These are phyloP conservation scores for Pseudogymnoascus sp. DNA, from an alignment of 2,329 filamentous ascomycete genomes.

Conservation along the genomic window DNA sequence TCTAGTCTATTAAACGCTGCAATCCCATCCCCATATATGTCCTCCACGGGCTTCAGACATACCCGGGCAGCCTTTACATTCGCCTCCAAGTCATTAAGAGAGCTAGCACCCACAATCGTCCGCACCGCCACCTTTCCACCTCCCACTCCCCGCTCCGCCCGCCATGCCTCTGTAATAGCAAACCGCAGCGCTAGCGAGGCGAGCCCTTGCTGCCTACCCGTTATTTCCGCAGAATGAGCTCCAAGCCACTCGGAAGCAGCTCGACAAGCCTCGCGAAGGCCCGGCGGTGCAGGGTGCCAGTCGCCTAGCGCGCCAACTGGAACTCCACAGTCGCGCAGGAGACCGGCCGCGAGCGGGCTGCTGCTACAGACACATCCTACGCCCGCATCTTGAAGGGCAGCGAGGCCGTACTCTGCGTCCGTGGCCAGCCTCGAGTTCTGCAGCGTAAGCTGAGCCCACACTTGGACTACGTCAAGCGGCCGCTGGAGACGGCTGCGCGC, in stretches of 20 bases:
- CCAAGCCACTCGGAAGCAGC: slow-evolving; percentile 28
- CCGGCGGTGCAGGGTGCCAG: slow-evolving; percentile 77
- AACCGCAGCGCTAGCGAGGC: slow-evolving; percentile 30
- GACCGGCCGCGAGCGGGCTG: slow-evolving; percentile 85
- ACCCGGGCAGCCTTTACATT: no score
- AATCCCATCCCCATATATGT: no score
- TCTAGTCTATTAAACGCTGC: no score
- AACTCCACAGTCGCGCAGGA: slow-evolving; percentile 71
- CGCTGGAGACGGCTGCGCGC: slow-evolving; percentile 69
- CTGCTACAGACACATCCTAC: slow-evolving; percentile 83
- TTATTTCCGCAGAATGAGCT: slow-evolving; percentile 20
- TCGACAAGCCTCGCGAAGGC: slow-evolving; percentile 57
- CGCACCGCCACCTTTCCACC: no score
- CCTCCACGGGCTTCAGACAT: no score
- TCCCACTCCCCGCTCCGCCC: no score
- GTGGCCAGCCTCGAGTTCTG: slow-evolving; percentile 64
- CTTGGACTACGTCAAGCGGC: slow-evolving; percentile 80
- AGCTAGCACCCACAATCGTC: no score
- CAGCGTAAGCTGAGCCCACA: slow-evolving; percentile 82
- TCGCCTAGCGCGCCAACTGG: slow-evolving; percentile 70
- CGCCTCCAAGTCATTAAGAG: no score
- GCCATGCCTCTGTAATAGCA: slow-evolving; percentile 18
- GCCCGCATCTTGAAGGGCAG: slow-evolving; percentile 57
- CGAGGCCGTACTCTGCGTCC: slow-evolving; percentile 31
- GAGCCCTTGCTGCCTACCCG: slow-evolving; percentile 12